Evolutionary conservation across 495 filamentous ascomycete genomes (phyloP).

Genomic region (Tuber borchii): DNA sequence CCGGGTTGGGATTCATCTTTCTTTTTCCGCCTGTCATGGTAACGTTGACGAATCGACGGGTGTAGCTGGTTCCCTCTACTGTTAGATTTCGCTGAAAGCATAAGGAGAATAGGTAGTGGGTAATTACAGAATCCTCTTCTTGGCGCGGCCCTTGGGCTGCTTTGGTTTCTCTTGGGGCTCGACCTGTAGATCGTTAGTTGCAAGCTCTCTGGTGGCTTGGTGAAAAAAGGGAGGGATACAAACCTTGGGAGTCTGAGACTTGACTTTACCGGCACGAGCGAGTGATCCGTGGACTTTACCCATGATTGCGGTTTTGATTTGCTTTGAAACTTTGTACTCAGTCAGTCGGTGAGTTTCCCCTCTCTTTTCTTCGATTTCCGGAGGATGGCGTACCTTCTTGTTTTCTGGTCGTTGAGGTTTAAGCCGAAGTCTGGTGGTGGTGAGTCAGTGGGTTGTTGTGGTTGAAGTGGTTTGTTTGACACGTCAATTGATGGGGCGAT

Average conservation of each 20-base stretch:
- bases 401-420: background rate
- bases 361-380: background rate
- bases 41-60: slow-evolving; percentile 98
- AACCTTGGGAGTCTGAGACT: slow-evolving; percentile 88
- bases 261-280: slow-evolving; percentile 95
- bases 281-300: slow-evolving; percentile 89
- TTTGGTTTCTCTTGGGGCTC: slow-evolving; percentile 89
- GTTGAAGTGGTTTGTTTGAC: background rate
- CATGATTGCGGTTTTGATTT: slow-evolving; percentile 57
- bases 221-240: slow-evolving; percentile 32
- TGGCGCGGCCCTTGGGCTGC: slow-evolving; percentile 93
- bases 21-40: slow-evolving; percentile 98
- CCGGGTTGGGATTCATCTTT: slow-evolving; percentile 74
- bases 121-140: slow-evolving; percentile 72
- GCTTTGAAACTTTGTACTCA: background rate
- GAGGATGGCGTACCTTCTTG: background rate
- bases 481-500: background rate
- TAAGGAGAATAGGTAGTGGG: background rate
- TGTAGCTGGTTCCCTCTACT: slow-evolving; percentile 70
- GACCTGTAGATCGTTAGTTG: slow-evolving; percentile 51
- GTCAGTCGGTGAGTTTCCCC: background rate
- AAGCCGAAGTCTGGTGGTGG: background rate
- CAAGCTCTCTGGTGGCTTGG: slow-evolving; percentile 14
- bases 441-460: background rate
- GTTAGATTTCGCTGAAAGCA: background rate